phyloP scores from a whole-genome alignment of 1,284 basidiomycete species.

The Heliocybe sulcata region DNA sequence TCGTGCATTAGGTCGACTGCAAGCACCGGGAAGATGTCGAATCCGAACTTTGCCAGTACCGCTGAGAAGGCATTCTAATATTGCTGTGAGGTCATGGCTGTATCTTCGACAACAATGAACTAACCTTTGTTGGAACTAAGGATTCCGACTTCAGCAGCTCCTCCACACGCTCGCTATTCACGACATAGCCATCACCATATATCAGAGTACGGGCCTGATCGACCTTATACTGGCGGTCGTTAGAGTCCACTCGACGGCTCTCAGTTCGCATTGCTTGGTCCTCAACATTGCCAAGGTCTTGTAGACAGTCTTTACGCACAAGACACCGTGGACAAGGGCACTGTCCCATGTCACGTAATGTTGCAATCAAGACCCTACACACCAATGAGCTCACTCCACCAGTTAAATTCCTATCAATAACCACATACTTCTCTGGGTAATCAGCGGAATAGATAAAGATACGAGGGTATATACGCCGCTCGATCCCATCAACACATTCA shows the following conservation, averaged over 20 bases:
- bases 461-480: conserved; percentile 13
- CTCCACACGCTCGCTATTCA: neutral
- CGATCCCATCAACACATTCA: conserved; percentile 12
- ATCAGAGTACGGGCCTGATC: conserved; percentile 5
- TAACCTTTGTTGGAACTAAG: conserved; percentile 19
- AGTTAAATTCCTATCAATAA: no score
- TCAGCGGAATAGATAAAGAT: conserved; percentile 17
- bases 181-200: neutral
- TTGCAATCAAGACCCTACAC: conserved; percentile 21
- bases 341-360: conserved; percentile 16
- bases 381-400: no score
- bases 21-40: conserved; percentile 15
- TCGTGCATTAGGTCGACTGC: conserved; percentile 20
- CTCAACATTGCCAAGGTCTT: conserved; percentile 3
- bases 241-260: conserved; percentile 1
- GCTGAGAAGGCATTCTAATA: conserved; percentile 27
- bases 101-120: no score
- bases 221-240: neutral
- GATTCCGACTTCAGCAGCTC: conserved; percentile 17
- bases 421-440: conserved; percentile 18
- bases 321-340: conserved; percentile 26
- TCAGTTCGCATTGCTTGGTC: conserved; percentile 2
- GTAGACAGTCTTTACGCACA: conserved; percentile 12
- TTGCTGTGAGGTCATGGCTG: conserved; percentile 4
- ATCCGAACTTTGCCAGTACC: conserved; percentile 5